Evolutionary conservation across 2,329 filamentous ascomycete genomes (phyloP).

Genomic region (Ophiocordyceps camponoti-rufipedis): DNA sequence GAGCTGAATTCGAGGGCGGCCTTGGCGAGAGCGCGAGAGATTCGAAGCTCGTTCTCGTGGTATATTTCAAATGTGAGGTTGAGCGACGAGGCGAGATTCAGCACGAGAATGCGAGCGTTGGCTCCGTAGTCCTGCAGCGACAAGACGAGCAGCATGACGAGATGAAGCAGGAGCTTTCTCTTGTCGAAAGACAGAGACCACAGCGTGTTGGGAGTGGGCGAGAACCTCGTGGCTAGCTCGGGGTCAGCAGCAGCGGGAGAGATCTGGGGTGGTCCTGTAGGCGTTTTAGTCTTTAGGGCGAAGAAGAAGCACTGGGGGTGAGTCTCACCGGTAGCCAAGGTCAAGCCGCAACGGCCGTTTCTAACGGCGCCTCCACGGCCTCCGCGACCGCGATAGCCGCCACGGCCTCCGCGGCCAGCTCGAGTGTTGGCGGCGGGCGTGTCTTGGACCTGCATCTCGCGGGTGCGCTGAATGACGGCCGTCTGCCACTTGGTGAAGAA

Average conservation of each 20-base stretch:
- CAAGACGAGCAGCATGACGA: slow-evolving; percentile 52
- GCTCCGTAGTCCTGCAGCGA: slow-evolving; percentile 63
- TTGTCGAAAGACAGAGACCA: slow-evolving; percentile 40
- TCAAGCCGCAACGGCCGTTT: slow-evolving; percentile 10
- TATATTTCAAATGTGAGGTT: slow-evolving; percentile 47
- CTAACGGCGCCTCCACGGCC: slow-evolving; percentile 9
- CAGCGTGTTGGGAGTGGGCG: slow-evolving; percentile 41
- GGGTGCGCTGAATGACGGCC: slow-evolving; percentile 48
- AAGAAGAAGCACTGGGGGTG: neutral
- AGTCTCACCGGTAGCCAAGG: slow-evolving; percentile 18
- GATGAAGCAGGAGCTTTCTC: slow-evolving; percentile 50
- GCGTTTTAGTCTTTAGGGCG: neutral
- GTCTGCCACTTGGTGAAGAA: slow-evolving; percentile 72
- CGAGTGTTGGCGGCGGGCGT: slow-evolving; percentile 3
- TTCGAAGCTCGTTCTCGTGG: slow-evolving; percentile 52
- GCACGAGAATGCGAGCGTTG: slow-evolving; percentile 52
- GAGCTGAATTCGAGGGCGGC: slow-evolving; percentile 37
- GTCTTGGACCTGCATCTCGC: slow-evolving; percentile 43
- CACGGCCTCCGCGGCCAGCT: slow-evolving; percentile 8
- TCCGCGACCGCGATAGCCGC: slow-evolving; percentile 10
- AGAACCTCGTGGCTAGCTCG: slow-evolving; percentile 30
- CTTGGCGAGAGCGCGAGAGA: slow-evolving; percentile 57
- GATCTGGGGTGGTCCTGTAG: slow-evolving; percentile 18
- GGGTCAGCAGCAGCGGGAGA: slow-evolving; percentile 26
- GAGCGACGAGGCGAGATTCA: slow-evolving; percentile 53